Conservation (phyloP, 768 basidiomycete genomes). For the Pulveroboletus sp. region DNA sequence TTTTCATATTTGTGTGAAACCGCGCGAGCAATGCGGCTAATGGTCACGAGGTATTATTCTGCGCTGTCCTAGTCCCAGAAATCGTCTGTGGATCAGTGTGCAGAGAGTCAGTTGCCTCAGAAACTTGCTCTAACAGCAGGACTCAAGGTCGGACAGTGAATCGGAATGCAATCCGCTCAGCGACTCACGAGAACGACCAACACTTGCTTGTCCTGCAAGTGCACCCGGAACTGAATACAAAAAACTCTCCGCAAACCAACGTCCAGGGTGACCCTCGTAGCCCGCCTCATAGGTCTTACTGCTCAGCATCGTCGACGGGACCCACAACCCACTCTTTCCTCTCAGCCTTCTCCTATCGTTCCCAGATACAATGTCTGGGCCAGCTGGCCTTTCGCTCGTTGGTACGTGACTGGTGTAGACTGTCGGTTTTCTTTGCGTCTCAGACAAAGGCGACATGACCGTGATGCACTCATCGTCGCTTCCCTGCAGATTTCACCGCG, state of each 20-base stretch:
- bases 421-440: background rate
- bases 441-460: too few species aligned
- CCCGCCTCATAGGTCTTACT: background rate
- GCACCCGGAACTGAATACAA: conserved; percentile 14
- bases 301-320: background rate
- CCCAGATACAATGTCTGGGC: conserved; percentile 4
- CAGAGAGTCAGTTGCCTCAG: too few species aligned
- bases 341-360: background rate
- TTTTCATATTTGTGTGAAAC: too few species aligned
- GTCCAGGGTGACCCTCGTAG: too few species aligned
- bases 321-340: background rate
- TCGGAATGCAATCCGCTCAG: background rate
- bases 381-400: conserved; percentile 11
- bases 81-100: too few species aligned
- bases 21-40: too few species aligned
- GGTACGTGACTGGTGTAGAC: conserved; percentile 9
- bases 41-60: too few species aligned
- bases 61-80: too few species aligned
- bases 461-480: background rate
- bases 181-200: too few species aligned
- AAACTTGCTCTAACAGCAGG: too few species aligned
- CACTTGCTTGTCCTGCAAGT: too few species aligned
- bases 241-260: conserved; percentile 2
- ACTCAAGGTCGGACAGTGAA: background rate
- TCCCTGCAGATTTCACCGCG: conserved; percentile 22